Conservation (phyloP, 345 rosid genomes). For the Viola odorata region DNA sequence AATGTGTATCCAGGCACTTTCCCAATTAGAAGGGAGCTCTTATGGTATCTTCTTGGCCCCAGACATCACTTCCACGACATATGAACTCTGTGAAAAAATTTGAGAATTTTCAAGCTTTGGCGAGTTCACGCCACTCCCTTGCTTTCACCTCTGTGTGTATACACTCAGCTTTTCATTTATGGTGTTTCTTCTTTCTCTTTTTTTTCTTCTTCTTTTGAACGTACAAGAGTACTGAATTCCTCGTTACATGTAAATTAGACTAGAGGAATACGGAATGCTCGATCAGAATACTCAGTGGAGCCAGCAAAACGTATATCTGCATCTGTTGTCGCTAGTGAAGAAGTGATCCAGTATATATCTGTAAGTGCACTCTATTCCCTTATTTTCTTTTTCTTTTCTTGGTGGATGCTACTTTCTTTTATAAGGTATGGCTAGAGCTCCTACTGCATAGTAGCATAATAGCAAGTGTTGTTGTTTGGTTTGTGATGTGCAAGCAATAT, state of each 20-base stretch:
- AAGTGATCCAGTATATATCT: conserved; percentile 73
- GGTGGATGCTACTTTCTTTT: neutral
- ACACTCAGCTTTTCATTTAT: neutral
- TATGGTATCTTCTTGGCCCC: conserved; percentile 86
- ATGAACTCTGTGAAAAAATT: conserved; percentile 56
- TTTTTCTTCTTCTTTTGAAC: neutral
- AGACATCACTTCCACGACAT: conserved; percentile 64
- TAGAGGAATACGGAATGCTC: conserved; percentile 83
- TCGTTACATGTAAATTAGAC: conserved; percentile 40
- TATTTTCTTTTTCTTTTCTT: neutral
- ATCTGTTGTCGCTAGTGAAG: conserved; percentile 71
- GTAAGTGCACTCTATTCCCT: conserved; percentile 39
- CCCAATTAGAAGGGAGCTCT: conserved; percentile 72
- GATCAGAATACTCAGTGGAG: conserved; percentile 96
- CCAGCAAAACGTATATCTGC: conserved; percentile 96
- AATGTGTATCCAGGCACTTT: conserved; percentile 60
- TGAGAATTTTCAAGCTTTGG: conserved; percentile 87
- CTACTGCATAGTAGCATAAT: neutral
- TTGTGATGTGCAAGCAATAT: too few relatives aligned
- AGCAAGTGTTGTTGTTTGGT: too few relatives aligned
- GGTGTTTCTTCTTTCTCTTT: neutral
- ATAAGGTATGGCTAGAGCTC: neutral
- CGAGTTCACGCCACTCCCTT: conserved; percentile 24
- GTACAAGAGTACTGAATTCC: conserved; percentile 12
- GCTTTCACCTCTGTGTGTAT: conserved; percentile 1